These are phyloP conservation scores for Pseudogymnoascus verrucosus DNA, from an alignment of 2,329 filamentous ascomycete genomes.

Conservation along the genomic window DNA sequence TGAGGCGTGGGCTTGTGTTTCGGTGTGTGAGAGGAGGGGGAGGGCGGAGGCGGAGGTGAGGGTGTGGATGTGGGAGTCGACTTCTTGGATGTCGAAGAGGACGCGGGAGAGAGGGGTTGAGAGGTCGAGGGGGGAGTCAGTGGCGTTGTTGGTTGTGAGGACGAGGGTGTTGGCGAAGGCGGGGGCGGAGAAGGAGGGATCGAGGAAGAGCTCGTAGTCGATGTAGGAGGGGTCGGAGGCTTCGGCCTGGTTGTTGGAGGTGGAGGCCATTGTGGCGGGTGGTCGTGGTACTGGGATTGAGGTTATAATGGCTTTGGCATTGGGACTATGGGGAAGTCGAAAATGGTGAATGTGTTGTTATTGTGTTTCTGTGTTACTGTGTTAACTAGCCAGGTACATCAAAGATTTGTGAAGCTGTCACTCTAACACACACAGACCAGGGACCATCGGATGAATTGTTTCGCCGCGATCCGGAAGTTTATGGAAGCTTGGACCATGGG, in stretches of 20 bases:
- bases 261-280: neutral
- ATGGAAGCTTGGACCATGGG: neutral
- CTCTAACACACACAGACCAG: neutral
- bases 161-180: constrained; percentile 85
- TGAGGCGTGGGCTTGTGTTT: constrained; percentile 64
- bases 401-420: neutral
- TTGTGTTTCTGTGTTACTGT: neutral
- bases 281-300: neutral
- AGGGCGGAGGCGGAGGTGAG: constrained; percentile 79
- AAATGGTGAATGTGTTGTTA: neutral
- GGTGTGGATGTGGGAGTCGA: constrained; percentile 89
- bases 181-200: constrained; percentile 71
- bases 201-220: constrained; percentile 87
- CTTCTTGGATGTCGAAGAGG: constrained; percentile 92
- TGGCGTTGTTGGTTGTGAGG: constrained; percentile 82
- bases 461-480: neutral
- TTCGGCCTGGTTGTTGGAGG: constrained; percentile 15
- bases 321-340: neutral
- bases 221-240: constrained; percentile 74
- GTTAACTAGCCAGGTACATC: neutral
- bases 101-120: constrained; percentile 89
- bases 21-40: constrained; percentile 71
- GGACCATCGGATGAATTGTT: neutral
- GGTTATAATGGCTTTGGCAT: neutral
- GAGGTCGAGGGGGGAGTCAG: constrained; percentile 83